These are phyloP conservation scores for Sporormia fimetaria DNA, from an alignment of 495 filamentous ascomycete species.

Conservation along the genomic window DNA sequence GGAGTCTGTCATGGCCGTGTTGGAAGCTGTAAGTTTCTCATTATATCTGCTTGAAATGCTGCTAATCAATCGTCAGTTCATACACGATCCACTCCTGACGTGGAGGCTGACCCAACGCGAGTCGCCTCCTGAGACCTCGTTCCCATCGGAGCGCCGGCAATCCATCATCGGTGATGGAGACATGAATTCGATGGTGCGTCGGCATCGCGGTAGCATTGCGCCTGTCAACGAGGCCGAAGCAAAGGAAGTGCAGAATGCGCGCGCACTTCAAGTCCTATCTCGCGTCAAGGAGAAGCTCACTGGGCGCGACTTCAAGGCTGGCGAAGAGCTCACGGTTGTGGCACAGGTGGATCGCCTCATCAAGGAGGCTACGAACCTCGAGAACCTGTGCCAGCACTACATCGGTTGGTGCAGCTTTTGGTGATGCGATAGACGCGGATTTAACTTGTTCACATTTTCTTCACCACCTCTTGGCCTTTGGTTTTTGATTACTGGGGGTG, in stretches of 20 bases:
- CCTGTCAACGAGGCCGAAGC: slow-evolving; percentile 35
- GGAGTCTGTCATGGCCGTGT: slow-evolving; percentile 93
- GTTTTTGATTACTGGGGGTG: too few relatives aligned
- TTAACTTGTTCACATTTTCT: not conserved
- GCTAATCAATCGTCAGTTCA: slow-evolving; percentile 53
- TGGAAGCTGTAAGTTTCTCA: slow-evolving; percentile 72
- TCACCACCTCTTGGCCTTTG: too few relatives aligned
- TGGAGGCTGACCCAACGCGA: slow-evolving; percentile 88
- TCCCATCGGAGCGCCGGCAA: slow-evolving; percentile 61
- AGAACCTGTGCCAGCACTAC: slow-evolving; percentile 98
- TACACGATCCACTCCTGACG: slow-evolving; percentile 93
- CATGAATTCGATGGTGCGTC: slow-evolving; percentile 14
- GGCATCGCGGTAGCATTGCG: slow-evolving; percentile 27
- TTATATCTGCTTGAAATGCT: not conserved
- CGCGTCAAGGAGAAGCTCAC: slow-evolving; percentile 93
- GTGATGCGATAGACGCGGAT: slow-evolving; percentile 34
- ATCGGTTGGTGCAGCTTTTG: slow-evolving; percentile 96
- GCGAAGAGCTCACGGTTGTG: slow-evolving; percentile 74
- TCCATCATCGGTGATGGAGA: slow-evolving; percentile 50
- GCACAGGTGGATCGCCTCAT: slow-evolving; percentile 89
- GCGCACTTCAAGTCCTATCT: slow-evolving; percentile 82
- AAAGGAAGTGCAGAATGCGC: slow-evolving; percentile 79
- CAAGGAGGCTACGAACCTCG: slow-evolving; percentile 85
- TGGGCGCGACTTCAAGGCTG: slow-evolving; percentile 51
- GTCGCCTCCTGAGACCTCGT: slow-evolving; percentile 65